Percentiles rank a stretch among this genome's conserved stretches.
Evolutionary conservation across 2,329 filamentous ascomycete species (phyloP).

Genomic region (Beauveria australis): DNA sequence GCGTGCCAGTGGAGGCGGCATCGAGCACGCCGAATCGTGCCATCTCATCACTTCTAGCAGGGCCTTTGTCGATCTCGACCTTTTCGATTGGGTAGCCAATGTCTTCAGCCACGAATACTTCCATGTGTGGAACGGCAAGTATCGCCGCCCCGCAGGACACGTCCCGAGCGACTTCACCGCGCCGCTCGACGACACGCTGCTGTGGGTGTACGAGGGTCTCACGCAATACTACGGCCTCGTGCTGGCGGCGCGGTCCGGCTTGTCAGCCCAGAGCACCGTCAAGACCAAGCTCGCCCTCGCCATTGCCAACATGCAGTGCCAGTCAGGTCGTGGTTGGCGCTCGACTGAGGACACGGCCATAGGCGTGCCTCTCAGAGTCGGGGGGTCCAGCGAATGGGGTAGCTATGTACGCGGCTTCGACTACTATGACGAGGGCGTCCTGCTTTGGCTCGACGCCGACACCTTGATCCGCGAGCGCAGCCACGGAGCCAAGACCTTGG

Average conservation of each 20-base stretch:
- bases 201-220: conserved; percentile 13
- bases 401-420: not conserved
- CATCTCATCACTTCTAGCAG: not conserved
- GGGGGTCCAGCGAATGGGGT: not conserved
- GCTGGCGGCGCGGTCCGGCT: conserved; percentile 5
- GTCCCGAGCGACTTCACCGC: conserved; percentile 6
- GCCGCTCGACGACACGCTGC: conserved; percentile 9
- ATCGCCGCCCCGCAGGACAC: conserved; percentile 10
- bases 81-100: not conserved
- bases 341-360: conserved; percentile 10
- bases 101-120: conserved; percentile 10
- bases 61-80: not conserved
- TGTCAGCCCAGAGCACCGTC: not conserved
- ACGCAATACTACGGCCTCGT: conserved; percentile 10
- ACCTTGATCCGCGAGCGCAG: conserved; percentile 8
- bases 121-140: conserved; percentile 12
- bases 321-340: conserved; percentile 8
- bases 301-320: not conserved
- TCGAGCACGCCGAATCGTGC: conserved; percentile 10
- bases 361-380: not conserved
- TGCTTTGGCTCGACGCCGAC: conserved; percentile 12
- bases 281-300: not conserved
- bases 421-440: conserved; percentile 8
- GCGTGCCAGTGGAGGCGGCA: not conserved
- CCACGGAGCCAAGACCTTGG: conserved; percentile 1